Base-by-base conservation (phyloP, 2,329 filamentous ascomycete genomes). In the Botrytis paeoniae region DNA sequence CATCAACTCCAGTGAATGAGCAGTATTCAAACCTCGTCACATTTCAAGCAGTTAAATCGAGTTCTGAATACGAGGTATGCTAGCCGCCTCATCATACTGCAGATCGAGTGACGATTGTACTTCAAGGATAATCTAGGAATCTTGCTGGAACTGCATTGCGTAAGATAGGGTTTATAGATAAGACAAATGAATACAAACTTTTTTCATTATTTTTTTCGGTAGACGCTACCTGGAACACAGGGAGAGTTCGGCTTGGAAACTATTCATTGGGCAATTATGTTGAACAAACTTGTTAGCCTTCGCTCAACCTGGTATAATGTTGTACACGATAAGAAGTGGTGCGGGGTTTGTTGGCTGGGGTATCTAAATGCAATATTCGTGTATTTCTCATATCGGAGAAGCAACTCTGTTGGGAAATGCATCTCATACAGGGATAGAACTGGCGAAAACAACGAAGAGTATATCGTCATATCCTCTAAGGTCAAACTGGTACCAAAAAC, bases 51-150 rank as follows among this genome's bases (percentile, higher is more conserved):
- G 3, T 43, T 14, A 6, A 63, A 32, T 45, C n/a, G 25, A 32
- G 39, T 45, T 32, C n/a, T 29, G 41, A 32, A 45, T 45, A 45
- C 61, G 29, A 65, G 25, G 63, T 14, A 29, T n/a, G 51, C 25
- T 32, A 37, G 57, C 41, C 29, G 9, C 22, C 51, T 32, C 66
- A 59, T 43, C 68, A 18, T 61, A 29, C 43, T 48, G 57, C 43
- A 70, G 69, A 70, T 70, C 69, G 41, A 62, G 48, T 70, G 39
- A 48, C 16, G 54, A n/a, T 32, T 29, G 20, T 41, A 41, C 35
- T 62, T n/a, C 35, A 62, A 62, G 35, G 60, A 35, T 25, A 25
- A 61, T 29, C 12, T 14, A 9, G 25, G 25, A 18, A 45, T 35
- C 41, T 63, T 65, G 29, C 29, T 65, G 3, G 29, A 65, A 48